Base-by-base conservation (phyloP, 495 filamentous ascomycete genomes). In the Aspergillus olivimuriae region DNA sequence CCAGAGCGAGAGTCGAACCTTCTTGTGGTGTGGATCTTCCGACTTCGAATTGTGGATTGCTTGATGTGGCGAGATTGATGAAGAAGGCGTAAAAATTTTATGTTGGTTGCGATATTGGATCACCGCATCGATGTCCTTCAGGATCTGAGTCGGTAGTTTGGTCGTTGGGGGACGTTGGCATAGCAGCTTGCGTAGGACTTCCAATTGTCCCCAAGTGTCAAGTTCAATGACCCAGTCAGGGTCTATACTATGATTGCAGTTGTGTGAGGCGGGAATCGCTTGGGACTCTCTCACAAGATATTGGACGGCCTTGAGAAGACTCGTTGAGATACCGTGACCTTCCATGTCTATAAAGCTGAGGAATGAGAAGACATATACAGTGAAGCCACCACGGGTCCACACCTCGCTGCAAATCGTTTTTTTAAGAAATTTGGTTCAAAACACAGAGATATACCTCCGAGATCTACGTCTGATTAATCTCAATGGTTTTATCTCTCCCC, bases 1-100 rank as follows among this genome's bases (percentile, higher is more conserved):
- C 56, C 56, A 60, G 33, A 48, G 39, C 1, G 43, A 47, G 1
- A 54, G 26, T n/a, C n/a, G n/a, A n/a, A n/a, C n/a, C n/a, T n/a
- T 7, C 18, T 42, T 3, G 22, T 33, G 15, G 24, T 10, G 9
- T 33, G n/a, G n/a, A 6, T 10, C 12, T 40, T 40, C 4, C 2
- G 16, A 4, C 15, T 4, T 12, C 4, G 26, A 14, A 2, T 37
- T 16, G 12, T 19, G 23, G 16, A 54, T 19, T 4, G 35, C 34
- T 0, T 41, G 12, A 15, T 28, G 35, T 0, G 51, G 39, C 0
- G 10, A 7, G 26, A 58, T 50, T 2, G 45, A 43, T 11, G 16
- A 15, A 2, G 55, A 45, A 11, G 51, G 43, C 5, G 51, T 58
- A 11, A 52, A 28, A 1, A 58, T 31, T 10, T 21, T 43, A 20